A percentile compares a stretch with the other conserved stretches of the same genome.
These are phyloP conservation scores for Podochytrium sp. DNA, from an alignment of 192 early-diverging fungal species.

Conservation along the genomic window DNA sequence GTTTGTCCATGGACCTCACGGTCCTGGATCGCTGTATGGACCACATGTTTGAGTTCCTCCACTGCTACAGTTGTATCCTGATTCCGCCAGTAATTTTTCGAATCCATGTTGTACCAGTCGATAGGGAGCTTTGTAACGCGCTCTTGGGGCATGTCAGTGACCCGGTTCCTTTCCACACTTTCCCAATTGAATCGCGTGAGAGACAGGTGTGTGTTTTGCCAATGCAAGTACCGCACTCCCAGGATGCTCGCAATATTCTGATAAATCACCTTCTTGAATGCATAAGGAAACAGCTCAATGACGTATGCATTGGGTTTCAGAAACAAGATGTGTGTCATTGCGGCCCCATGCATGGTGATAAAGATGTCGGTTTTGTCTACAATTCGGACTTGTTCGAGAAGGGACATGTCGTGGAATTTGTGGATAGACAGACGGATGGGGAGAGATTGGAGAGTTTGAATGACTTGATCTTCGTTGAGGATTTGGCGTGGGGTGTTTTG, in stretches of 20 bases:
- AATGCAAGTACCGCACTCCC: conserved; percentile 31
- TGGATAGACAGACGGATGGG: conserved; percentile 27
- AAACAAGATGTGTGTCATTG: conserved; percentile 40
- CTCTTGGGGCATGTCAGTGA: conserved; percentile 33
- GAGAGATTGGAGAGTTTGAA: conserved; percentile 6
- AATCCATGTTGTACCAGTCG: conserved; percentile 52
- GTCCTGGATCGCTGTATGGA: conserved; percentile 14
- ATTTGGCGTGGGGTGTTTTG: conserved; percentile 31
- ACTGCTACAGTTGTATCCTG: conserved; percentile 37
- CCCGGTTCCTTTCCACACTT: conserved; percentile 11
- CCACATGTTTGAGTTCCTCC: conserved; percentile 23
- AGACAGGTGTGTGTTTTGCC: conserved; percentile 33
- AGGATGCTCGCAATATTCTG: conserved; percentile 32
- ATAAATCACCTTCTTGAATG: conserved; percentile 41
- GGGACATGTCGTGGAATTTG: conserved; percentile 21
- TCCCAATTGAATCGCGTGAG: conserved; percentile 24
- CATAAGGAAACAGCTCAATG: conserved; percentile 41
- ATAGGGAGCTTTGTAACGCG: conserved; percentile 28
- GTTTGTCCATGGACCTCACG: not conserved
- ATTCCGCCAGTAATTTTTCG: conserved; percentile 48
- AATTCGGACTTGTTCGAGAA: conserved; percentile 31
- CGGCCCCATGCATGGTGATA: conserved; percentile 44
- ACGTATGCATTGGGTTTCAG: conserved; percentile 29
- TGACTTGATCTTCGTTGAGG: conserved; percentile 40
- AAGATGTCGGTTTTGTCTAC: conserved; percentile 37